phyloP scores from a whole-genome alignment of 345 rosid species.

The Heritiera littoralis region DNA sequence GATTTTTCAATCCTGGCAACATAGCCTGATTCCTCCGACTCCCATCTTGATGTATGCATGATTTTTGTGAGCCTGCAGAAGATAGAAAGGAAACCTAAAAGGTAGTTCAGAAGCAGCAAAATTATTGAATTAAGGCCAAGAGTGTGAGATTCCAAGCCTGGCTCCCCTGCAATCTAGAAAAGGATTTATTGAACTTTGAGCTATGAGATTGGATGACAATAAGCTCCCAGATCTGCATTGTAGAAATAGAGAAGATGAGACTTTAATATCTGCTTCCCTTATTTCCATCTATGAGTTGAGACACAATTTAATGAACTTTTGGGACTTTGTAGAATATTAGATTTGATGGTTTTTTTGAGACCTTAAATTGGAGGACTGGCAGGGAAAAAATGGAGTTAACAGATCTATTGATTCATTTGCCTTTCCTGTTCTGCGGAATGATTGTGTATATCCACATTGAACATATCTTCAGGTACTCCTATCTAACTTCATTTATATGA shows the following conservation, averaged over 20 bases:
- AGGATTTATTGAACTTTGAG: background rate
- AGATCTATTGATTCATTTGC: slow-evolving; percentile 14
- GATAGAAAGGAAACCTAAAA: background rate
- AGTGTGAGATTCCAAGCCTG: background rate
- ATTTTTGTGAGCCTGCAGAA: slow-evolving; percentile 14
- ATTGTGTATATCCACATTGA: slow-evolving; percentile 21
- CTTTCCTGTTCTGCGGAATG: background rate
- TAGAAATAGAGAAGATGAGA: slow-evolving; percentile 15
- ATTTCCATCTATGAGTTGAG: background rate
- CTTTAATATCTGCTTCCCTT: background rate
- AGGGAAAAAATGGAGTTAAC: background rate
- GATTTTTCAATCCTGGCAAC: slow-evolving; percentile 12
- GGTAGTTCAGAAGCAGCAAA: slow-evolving; percentile 8
- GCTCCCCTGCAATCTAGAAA: background rate
- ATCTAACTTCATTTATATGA: background rate
- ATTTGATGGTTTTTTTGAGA: slow-evolving; percentile 12
- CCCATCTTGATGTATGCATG: slow-evolving; percentile 8
- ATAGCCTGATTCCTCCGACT: slow-evolving; percentile 5
- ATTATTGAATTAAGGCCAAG: slow-evolving; percentile 1
- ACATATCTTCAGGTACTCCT: slow-evolving; percentile 34
- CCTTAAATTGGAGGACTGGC: slow-evolving; percentile 18
- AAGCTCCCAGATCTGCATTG: slow-evolving; percentile 20
- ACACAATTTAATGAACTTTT: background rate
- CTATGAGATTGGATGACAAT: slow-evolving; percentile 7
- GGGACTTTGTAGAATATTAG: background rate